Percentiles rank a stretch among this genome's conserved stretches.
These are phyloP conservation scores for Fistulifera pelliculosa DNA, from an alignment of 108 stramenopile species.

Conservation along the genomic window DNA sequence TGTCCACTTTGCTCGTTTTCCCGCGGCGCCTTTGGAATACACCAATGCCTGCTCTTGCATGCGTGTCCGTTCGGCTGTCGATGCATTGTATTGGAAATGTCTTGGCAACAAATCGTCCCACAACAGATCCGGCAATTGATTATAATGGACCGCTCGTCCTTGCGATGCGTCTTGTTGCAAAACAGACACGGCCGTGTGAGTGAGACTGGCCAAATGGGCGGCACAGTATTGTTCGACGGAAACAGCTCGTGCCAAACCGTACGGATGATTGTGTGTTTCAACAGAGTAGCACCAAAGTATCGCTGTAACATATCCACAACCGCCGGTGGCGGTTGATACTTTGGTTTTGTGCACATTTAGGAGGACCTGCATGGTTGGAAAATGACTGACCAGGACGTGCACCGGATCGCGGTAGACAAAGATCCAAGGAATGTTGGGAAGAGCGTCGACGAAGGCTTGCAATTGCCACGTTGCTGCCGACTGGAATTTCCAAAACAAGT, in stretches of 20 bases:
- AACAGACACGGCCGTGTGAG: constrained; percentile 47
- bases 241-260: constrained; percentile 8
- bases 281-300: constrained; percentile 13
- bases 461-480: constrained; percentile 61
- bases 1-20: constrained; percentile 18
- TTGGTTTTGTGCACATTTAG: constrained; percentile 48
- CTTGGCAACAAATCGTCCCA: constrained; percentile 30
- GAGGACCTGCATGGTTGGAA: constrained; percentile 22
- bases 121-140: constrained; percentile 36
- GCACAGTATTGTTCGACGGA: constrained; percentile 59
- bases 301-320: constrained; percentile 20
- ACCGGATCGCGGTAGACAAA: constrained; percentile 92
- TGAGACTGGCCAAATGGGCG: constrained; percentile 65
- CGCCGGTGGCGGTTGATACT: constrained; percentile 1
- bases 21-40: constrained; percentile 62
- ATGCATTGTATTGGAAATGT: constrained; percentile 42
- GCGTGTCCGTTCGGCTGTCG: constrained; percentile 23
- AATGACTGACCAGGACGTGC: constrained; percentile 88
- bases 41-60: constrained; percentile 41
- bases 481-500: constrained; percentile 94
- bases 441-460: constrained; percentile 60
- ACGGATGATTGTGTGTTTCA: constrained; percentile 16
- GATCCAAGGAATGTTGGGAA: constrained; percentile 88
- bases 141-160: constrained; percentile 64
- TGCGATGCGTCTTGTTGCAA: constrained; percentile 29